A percentile compares a stretch with the other conserved stretches of the same genome.
phyloP scores from a whole-genome alignment of 2,329 filamentous ascomycete species.

The Fusarium vanettenii region DNA sequence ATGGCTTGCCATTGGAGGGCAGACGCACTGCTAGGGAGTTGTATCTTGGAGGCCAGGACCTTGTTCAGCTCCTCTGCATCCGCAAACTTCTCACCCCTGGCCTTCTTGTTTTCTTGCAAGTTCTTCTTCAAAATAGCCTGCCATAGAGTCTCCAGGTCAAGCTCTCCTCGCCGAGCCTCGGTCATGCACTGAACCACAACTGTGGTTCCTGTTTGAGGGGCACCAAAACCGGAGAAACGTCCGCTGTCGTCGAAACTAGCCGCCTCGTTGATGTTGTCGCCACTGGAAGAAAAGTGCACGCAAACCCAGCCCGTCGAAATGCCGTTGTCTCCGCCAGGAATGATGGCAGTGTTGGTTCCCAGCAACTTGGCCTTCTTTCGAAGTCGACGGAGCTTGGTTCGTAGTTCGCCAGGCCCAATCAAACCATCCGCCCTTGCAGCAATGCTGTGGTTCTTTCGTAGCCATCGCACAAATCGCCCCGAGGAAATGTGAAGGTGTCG shows the following conservation, averaged over 20 bases:
- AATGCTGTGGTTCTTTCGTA: constrained; percentile 78
- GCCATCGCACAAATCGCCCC: constrained; percentile 88
- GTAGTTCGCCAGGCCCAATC: constrained; percentile 89
- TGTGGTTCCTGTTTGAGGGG: constrained; percentile 60
- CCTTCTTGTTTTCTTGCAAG: constrained; percentile 46
- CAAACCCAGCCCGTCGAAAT: constrained; percentile 97
- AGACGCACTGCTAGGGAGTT: constrained; percentile 46
- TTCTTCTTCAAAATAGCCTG: constrained; percentile 52
- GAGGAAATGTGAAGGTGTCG: constrained; percentile 93
- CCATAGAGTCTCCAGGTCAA: constrained; percentile 67
- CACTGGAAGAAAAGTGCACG: constrained; percentile 83
- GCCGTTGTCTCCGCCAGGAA: constrained; percentile 80
- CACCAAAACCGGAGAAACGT: constrained; percentile 82
- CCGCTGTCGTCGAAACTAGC: constrained; percentile 60
- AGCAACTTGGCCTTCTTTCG: constrained; percentile 84
- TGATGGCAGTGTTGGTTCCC: constrained; percentile 75
- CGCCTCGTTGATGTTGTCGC: constrained; percentile 62
- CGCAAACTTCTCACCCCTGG: constrained; percentile 41
- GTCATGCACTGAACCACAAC: constrained; percentile 70
- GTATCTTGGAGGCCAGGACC: constrained; percentile 48
- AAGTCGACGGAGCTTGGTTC: constrained; percentile 84
- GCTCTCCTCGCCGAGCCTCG: constrained; percentile 62
- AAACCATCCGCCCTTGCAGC: constrained; percentile 86
- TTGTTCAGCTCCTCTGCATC: constrained; percentile 44
- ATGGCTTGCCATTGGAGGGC: constrained; percentile 51